A percentile compares a stretch with the other conserved stretches of the same genome.
Evolutionary conservation across 805 yeast genomes (phyloP).

Genomic region (Saturnispora hagleri): DNA sequence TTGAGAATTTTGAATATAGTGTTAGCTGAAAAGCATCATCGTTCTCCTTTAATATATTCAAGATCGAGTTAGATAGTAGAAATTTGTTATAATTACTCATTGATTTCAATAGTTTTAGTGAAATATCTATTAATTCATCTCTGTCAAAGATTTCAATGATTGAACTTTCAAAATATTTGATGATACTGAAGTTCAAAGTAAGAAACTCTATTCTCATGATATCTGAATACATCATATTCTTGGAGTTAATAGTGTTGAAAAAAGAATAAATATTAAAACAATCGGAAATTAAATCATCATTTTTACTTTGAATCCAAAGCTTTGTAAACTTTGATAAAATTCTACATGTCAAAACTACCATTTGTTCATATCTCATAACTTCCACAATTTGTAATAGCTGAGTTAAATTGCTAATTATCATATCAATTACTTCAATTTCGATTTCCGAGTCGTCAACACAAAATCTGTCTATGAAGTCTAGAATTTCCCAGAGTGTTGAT

Average conservation of each 20-base stretch:
- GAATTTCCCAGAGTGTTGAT: slow-evolving; percentile 13
- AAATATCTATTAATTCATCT: background rate
- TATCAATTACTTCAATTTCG: slow-evolving; percentile 8
- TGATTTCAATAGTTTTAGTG: slow-evolving; percentile 1
- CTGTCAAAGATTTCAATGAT: background rate
- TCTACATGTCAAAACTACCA: slow-evolving; percentile 28
- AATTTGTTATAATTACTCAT: background rate
- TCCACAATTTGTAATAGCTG: slow-evolving; percentile 14
- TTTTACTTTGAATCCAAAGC: slow-evolving; percentile 21
- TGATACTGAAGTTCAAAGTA: slow-evolving; percentile 16
- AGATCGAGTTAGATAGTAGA: slow-evolving; percentile 13
- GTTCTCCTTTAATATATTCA: slow-evolving; percentile 18
- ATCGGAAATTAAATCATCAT: slow-evolving; percentile 30
- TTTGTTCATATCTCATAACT: slow-evolving; percentile 33
- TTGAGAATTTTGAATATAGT: slow-evolving; percentile 27
- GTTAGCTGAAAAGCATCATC: slow-evolving; percentile 14
- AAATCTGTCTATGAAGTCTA: slow-evolving; percentile 7
- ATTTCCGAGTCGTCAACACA: background rate
- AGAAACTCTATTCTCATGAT: slow-evolving; percentile 26
- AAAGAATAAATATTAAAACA: slow-evolving; percentile 41
- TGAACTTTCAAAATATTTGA: background rate
- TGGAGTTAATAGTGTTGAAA: slow-evolving; percentile 33
- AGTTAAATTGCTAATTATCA: slow-evolving; percentile 11
- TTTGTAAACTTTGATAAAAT: slow-evolving; percentile 23
- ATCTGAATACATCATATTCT: slow-evolving; percentile 33